phyloP scores from a whole-genome alignment of 2,329 filamentous ascomycete species.

The Fusarium hostae region DNA sequence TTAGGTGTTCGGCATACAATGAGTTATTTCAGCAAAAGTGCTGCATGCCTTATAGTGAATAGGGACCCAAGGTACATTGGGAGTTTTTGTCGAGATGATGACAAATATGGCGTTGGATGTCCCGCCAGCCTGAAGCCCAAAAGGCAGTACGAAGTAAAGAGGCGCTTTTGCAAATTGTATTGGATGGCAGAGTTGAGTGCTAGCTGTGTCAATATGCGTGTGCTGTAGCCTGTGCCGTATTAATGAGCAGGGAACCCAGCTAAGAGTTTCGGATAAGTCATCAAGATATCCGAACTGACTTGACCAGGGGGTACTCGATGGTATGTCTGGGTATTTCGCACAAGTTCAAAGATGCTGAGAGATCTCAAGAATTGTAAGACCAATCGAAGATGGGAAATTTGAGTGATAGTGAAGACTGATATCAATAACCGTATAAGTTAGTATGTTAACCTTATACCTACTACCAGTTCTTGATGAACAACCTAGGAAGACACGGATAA shows the following conservation, averaged over 20 bases:
- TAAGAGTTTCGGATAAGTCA: slow-evolving; percentile 9
- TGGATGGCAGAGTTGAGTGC: neutral
- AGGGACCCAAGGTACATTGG: neutral
- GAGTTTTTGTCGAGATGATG: neutral
- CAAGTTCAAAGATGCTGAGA: neutral
- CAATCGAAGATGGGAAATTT: neutral
- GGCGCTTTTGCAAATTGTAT: neutral
- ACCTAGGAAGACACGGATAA: neutral
- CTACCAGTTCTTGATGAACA: neutral
- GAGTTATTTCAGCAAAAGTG: neutral
- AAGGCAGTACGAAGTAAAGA: neutral
- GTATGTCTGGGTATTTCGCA: neutral
- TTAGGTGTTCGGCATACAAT: neutral
- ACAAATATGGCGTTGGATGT: neutral
- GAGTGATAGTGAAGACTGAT: neutral
- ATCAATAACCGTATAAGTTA: neutral
- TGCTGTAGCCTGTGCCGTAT: neutral
- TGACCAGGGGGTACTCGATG: neutral
- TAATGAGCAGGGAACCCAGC: neutral
- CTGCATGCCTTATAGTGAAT: neutral
- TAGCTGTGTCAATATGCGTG: neutral
- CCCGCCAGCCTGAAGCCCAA: neutral
- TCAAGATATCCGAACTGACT: neutral
- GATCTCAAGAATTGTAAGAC: neutral
- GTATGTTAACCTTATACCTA: neutral